Evolutionary conservation across 495 filamentous ascomycete genomes (phyloP).

Genomic region (Trypethelium eluteriae): DNA sequence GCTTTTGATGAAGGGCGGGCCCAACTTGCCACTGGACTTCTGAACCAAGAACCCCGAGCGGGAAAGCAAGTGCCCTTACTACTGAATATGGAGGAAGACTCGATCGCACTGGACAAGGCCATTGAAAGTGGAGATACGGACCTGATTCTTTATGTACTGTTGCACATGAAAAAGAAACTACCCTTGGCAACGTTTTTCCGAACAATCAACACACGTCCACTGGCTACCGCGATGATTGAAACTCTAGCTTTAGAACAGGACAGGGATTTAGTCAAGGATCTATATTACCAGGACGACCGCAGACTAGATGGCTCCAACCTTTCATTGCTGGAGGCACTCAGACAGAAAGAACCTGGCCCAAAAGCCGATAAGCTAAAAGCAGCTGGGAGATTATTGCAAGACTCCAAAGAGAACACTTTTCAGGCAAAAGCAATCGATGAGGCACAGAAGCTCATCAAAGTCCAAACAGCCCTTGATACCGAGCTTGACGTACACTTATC

Average conservation of each 20-base stretch:
- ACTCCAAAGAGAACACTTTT: slow-evolving; percentile 70
- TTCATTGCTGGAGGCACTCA: slow-evolving; percentile 71
- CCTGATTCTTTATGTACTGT: slow-evolving; percentile 78
- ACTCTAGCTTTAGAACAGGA: slow-evolving; percentile 70
- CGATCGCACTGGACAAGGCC: slow-evolving; percentile 91
- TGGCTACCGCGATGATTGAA: slow-evolving; percentile 84
- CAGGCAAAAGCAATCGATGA: slow-evolving; percentile 73
- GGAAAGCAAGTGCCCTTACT: slow-evolving; percentile 94
- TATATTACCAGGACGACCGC: slow-evolving; percentile 96
- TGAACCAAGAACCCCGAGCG: slow-evolving; percentile 88
- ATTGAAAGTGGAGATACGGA: slow-evolving; percentile 94
- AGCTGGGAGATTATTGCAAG: slow-evolving; percentile 69
- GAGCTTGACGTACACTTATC: slow-evolving; percentile 69
- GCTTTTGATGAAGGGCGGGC: slow-evolving; percentile 90
- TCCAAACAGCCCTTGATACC: slow-evolving; percentile 77
- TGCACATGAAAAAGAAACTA: slow-evolving; percentile 83
- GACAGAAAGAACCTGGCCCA: slow-evolving; percentile 53
- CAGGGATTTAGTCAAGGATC: slow-evolving; percentile 77
- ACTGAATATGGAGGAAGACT: slow-evolving; percentile 90
- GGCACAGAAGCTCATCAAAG: slow-evolving; percentile 64
- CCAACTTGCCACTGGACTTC: slow-evolving; percentile 74
- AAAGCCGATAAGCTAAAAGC: slow-evolving; percentile 77
- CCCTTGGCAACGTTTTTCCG: slow-evolving; percentile 89
- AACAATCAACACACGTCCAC: slow-evolving; percentile 76
- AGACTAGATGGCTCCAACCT: slow-evolving; percentile 82